These are phyloP conservation scores for Fusarium longipes DNA, from an alignment of 2,329 filamentous ascomycete species.

Conservation along the genomic window DNA sequence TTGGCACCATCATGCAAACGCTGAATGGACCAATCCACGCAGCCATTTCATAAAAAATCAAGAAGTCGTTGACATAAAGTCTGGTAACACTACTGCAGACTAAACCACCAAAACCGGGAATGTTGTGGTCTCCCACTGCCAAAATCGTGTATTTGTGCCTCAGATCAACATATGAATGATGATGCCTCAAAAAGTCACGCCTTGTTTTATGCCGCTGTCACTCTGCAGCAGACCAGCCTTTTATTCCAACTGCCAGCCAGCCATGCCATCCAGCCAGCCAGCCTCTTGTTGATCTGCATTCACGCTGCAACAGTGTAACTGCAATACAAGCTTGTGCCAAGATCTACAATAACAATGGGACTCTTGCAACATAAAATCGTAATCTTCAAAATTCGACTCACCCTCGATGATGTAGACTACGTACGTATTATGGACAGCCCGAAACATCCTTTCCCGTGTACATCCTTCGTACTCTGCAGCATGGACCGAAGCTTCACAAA, in stretches of 20 bases:
- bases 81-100: constrained; percentile 21
- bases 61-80: constrained; percentile 27
- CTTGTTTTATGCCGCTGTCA: constrained; percentile 1
- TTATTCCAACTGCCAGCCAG: not conserved
- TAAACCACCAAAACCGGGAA: constrained; percentile 24
- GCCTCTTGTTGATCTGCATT: constrained; percentile 14
- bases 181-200: not conserved
- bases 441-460: constrained; percentile 27
- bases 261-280: not conserved
- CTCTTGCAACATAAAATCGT: constrained; percentile 9
- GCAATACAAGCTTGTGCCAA: constrained; percentile 11
- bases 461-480: not conserved
- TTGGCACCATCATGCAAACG: not conserved
- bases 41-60: constrained; percentile 8
- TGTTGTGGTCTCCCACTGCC: constrained; percentile 12
- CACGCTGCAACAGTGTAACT: not conserved
- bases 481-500: constrained; percentile 13
- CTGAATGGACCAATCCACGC: constrained; percentile 11
- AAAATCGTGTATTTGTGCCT: constrained; percentile 18
- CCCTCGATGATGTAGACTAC: constrained; percentile 6
- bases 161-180: constrained; percentile 17
- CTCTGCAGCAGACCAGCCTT: constrained; percentile 1
- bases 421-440: constrained; percentile 20
- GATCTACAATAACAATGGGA: constrained; percentile 11
- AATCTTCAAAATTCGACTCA: constrained; percentile 8